Evolutionary conservation across 257 asterid genomes (phyloP), one percentile per base, ranked within the genome.

Genomic region (Agastache rugosa): DNA sequence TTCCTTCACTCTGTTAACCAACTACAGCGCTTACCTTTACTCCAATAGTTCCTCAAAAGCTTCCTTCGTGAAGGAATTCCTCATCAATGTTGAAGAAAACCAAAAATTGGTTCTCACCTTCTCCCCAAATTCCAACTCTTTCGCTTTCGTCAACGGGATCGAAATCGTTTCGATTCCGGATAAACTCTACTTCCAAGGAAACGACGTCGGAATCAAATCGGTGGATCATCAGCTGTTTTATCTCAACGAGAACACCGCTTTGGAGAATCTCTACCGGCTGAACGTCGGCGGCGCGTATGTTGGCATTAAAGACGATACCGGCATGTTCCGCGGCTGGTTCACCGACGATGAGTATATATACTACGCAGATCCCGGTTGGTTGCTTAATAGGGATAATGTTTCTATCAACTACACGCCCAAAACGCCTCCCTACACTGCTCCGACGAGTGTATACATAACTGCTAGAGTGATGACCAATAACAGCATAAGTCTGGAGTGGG

Each of bases 291-390:
- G 87, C 1, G 0, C 3, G 0, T 0, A 0, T 0, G 67, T 85
- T 2, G 3, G 0, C 3, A 67, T 45, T 0, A 29, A 25, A 0
- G 16, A 27, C 0, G 93, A 90, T 39, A 78, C 86, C 11, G 93
- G 96, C 27, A 84, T 86, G 96, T 86, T 76, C 44, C 89, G 93
- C 2, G 42, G n/a, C 25, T 90, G 96, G 96, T 0, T 1, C 11
- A 0, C 0, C 1, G 93, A 86, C 65, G 55, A 66, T 0, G 1
- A 8, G 1, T 78, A 53, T 75, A 4, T 80, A 6, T n/a, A 9
- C n/a, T 25, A 22, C 2, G 67, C 0, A 0, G 23, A 39, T 58
- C 0, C 0, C 0, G 78, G 83, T 10, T 60, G 8, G 54, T 3
- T 44, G 15, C 31, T 67, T 69, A 7, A 29, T 34, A 7, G 0